phyloP scores from a whole-genome alignment of 1,139 yeast species.

The Waltiozyma solani region DNA sequence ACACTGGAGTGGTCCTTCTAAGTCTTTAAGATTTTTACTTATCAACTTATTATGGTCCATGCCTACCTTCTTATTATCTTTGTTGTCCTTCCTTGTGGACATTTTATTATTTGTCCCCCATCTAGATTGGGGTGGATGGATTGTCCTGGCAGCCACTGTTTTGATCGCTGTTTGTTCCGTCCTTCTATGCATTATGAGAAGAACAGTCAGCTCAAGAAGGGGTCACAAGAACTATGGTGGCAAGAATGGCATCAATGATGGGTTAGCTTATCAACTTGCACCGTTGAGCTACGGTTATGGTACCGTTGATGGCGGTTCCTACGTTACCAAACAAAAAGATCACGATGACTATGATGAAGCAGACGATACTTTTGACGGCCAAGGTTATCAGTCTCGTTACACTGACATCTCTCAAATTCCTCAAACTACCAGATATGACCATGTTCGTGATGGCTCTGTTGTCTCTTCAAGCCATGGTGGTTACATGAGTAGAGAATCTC shows the following conservation, averaged over 20 bases:
- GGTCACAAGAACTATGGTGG: constrained; percentile 21
- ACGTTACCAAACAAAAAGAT: constrained; percentile 15
- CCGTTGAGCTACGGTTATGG: constrained; percentile 25
- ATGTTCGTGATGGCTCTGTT: constrained; percentile 6
- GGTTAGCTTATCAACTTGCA: constrained; percentile 21
- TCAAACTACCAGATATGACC: constrained; percentile 11
- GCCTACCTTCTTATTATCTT: constrained; percentile 40
- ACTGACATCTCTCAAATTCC: constrained; percentile 15
- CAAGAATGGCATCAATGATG: constrained; percentile 11
- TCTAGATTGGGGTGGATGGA: constrained; percentile 62
- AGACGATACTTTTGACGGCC: constrained; percentile 20
- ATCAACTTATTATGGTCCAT: constrained; percentile 26
- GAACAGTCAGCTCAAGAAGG: constrained; percentile 39
- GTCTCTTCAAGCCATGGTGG: not conserved
- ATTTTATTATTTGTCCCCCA: constrained; percentile 53
- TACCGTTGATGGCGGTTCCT: constrained; percentile 26
- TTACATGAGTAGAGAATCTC: not conserved
- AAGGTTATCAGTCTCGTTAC: constrained; percentile 21
- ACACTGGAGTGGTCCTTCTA: constrained; percentile 28
- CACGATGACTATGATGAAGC: constrained; percentile 19
- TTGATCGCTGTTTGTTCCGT: constrained; percentile 24
- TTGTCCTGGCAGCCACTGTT: constrained; percentile 55
- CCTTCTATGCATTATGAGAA: constrained; percentile 40
- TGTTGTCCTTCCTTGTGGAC: constrained; percentile 42
- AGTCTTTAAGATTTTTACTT: constrained; percentile 22